Base-by-base conservation (phyloP, 495 filamentous ascomycete species). In the Aspergillus nanangensis region DNA sequence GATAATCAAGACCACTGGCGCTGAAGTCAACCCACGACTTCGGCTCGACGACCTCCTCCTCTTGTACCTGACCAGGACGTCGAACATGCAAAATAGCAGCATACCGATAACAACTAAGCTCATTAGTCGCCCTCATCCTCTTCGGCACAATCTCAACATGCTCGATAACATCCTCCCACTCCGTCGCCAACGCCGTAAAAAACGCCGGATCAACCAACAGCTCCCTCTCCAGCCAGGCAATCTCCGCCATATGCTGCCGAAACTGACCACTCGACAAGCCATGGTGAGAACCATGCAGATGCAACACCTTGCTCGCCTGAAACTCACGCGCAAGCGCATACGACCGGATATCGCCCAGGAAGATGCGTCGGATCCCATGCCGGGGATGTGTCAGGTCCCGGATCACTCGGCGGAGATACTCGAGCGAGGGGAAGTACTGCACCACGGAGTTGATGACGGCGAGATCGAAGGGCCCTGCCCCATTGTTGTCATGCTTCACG, bases 141-240 rank as follows among this genome's bases (percentile, higher is more conserved):
- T 43, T 43, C 1, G 40, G 40, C 3, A 43, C n/a, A 20, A 43
- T 32, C 25, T 43, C 40, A 2, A 43, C 40, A n/a, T 43, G 40
- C 2, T 33, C 21, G 24, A 43, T 20, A 5, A 17, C 17, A 5
- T 32, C 40, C 3, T 24, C 24, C 13, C 31, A 19, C n/a, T 20
- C 24, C 2, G n/a, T 18, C 7, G 9, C 14, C n/a, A 43, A 43
- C 24, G 23, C n/a, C 1, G 40, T 43, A 17, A 43, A 43, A 32
- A 43, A 43, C 1, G 40, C 40, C 15, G 40, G 40, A n/a, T 43
- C 40, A 9, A 43, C 40, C n/a, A 43, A 17, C 25, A 43, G 18
- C 40, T 43, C 40, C 3, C 14, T 32, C 15, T 43, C 40, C 11
- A 3, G 14, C 8, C 20, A 13, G 5, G 8, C 17, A 4, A 11